Percentiles rank a stretch among this genome's conserved stretches.
Conservation (phyloP, 352 stramenopile genomes). For the Globisporangium megalacanthum region DNA sequence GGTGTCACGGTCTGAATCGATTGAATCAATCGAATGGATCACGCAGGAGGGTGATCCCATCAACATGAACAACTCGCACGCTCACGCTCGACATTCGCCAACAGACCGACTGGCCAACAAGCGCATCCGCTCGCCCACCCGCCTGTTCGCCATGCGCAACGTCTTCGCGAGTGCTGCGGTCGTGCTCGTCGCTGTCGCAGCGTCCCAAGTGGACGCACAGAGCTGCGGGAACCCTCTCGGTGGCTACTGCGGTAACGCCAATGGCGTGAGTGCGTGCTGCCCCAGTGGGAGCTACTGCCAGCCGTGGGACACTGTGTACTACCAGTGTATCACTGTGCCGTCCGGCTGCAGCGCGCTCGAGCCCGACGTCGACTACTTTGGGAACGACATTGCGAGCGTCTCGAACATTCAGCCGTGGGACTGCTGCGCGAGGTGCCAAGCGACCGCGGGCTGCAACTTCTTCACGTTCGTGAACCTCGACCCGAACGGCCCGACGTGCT, state of each 20-base stretch:
- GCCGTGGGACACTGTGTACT: slow-evolving; percentile 44
- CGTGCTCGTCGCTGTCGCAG: not conserved
- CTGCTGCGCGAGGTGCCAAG: slow-evolving; percentile 26
- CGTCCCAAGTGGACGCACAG: not conserved
- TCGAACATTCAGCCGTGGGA: slow-evolving; percentile 24
- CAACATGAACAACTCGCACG: too few relatives aligned
- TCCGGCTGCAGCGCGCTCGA: slow-evolving; percentile 30
- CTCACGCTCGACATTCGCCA: not conserved
- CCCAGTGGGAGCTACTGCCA: slow-evolving; percentile 31
- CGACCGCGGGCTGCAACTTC: slow-evolving; percentile 24
- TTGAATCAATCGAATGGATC: too few relatives aligned
- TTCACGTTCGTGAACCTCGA: slow-evolving; percentile 48
- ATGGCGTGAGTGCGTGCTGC: slow-evolving; percentile 30
- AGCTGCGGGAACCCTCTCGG: slow-evolving; percentile 21
- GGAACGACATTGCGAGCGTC: slow-evolving; percentile 30
- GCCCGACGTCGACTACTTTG: slow-evolving; percentile 44
- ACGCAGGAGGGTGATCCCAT: too few relatives aligned
- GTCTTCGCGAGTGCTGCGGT: not conserved
- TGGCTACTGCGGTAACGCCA: slow-evolving; percentile 35
- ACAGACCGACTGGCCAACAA: not conserved
- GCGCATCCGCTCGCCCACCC: not conserved
- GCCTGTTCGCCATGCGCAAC: not conserved
- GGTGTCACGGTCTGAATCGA: too few relatives aligned
- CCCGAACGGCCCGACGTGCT: slow-evolving; percentile 28
- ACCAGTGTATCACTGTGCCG: slow-evolving; percentile 40